phyloP scores from a whole-genome alignment of 768 basidiomycete genomes.

The Pleurotus pulmonarius region DNA sequence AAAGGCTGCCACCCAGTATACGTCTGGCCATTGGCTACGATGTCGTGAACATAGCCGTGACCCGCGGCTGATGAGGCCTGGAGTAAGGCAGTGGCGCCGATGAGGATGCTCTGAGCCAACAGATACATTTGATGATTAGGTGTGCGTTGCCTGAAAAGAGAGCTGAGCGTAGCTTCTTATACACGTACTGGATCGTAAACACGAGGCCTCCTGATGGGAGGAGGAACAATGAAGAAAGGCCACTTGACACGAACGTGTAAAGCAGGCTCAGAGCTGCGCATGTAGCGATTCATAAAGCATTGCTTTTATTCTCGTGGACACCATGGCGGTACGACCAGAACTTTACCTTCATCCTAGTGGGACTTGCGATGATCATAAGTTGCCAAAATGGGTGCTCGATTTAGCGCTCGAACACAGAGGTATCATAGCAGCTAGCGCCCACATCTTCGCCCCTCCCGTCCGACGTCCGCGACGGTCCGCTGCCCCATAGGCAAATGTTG shows the following conservation, averaged over 20 bases:
- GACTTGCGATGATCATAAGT: too few relatives aligned
- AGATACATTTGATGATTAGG: neutral
- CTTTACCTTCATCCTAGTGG: too few relatives aligned
- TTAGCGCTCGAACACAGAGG: too few relatives aligned
- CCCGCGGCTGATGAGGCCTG: slow-evolving; percentile 13
- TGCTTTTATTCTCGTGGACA: too few relatives aligned
- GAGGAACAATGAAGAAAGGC: neutral
- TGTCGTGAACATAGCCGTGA: slow-evolving; percentile 33
- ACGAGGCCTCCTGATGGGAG: slow-evolving; percentile 4
- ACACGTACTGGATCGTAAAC: slow-evolving; percentile 1
- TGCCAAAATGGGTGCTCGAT: too few relatives aligned
- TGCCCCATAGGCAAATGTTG: too few relatives aligned
- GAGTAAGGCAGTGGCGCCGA: slow-evolving; percentile 11
- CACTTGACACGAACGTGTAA: neutral
- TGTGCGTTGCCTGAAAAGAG: neutral
- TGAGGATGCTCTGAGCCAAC: slow-evolving; percentile 10
- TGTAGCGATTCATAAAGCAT: neutral
- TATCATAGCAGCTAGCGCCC: too few relatives aligned
- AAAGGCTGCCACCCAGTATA: slow-evolving; percentile 38
- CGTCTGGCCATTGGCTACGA: slow-evolving; percentile 23
- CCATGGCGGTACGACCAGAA: too few relatives aligned
- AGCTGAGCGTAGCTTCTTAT: neutral
- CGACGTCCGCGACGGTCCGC: too few relatives aligned
- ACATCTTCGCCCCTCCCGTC: too few relatives aligned
- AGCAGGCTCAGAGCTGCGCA: neutral